Percentiles rank a stretch among this genome's conserved stretches.
Conservation (phyloP, 2,329 filamentous ascomycete species). For the Xylaria sp. region DNA sequence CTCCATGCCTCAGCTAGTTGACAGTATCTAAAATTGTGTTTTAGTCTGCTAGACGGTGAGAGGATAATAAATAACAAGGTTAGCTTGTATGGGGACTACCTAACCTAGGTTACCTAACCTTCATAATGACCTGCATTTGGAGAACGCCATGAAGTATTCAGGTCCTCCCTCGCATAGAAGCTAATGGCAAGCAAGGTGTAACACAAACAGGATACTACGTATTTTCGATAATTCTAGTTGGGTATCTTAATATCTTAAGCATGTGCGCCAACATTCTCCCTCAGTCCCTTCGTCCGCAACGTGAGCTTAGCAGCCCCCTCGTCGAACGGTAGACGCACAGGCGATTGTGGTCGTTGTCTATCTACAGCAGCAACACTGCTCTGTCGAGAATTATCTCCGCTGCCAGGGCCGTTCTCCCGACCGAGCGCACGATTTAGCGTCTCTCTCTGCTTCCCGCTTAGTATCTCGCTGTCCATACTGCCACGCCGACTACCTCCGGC, state of each 20-base stretch:
- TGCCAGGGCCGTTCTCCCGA: slow-evolving; percentile 36
- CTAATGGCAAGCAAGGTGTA: neutral
- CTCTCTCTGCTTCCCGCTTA: slow-evolving; percentile 53
- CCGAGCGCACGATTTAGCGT: slow-evolving; percentile 53
- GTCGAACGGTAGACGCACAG: slow-evolving; percentile 57
- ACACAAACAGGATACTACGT: neutral
- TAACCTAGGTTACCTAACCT: no score
- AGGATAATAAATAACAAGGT: no score
- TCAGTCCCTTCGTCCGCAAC: slow-evolving; percentile 65
- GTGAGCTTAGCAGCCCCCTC: slow-evolving; percentile 59
- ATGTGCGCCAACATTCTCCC: slow-evolving; percentile 57
- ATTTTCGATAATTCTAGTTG: slow-evolving; percentile 24
- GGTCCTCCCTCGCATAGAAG: neutral
- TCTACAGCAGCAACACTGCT: slow-evolving; percentile 27
- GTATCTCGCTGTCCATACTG: slow-evolving; percentile 48
- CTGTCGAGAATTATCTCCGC: slow-evolving; percentile 24
- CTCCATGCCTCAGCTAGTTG: no score
- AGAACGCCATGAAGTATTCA: no score
- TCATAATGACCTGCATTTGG: no score
- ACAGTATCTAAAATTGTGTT: no score
- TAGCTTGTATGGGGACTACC: no score
- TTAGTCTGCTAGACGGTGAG: no score
- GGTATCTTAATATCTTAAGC: slow-evolving; percentile 45
- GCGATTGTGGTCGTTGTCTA: slow-evolving; percentile 22
- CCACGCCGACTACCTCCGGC: slow-evolving; percentile 50